phyloP scores from a whole-genome alignment of 192 early-diverging fungal species.

The Entrophospora sp. region DNA sequence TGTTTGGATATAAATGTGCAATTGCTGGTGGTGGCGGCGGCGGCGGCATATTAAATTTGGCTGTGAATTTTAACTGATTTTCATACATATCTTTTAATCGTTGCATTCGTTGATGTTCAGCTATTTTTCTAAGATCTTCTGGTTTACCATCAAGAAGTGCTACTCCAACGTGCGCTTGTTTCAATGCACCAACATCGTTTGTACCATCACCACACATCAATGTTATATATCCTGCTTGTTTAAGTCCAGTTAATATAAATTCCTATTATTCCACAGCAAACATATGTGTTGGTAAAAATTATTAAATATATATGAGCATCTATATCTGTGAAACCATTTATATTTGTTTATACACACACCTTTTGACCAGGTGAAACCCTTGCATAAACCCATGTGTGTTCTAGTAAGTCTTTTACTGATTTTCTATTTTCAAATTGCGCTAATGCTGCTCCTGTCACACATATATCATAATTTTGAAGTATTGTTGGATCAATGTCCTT shows the following conservation, averaged over 20 bases:
- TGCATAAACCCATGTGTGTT: conserved; percentile 89
- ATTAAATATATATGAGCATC: neutral
- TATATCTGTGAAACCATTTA: neutral
- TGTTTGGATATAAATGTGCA: conserved; percentile 46
- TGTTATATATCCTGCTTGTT: conserved; percentile 83
- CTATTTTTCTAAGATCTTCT: conserved; percentile 86
- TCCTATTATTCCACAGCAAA: conserved; percentile 46
- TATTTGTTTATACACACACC: conserved; percentile 25
- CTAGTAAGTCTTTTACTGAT: conserved; percentile 52
- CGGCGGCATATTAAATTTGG: conserved; percentile 69
- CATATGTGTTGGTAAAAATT: neutral
- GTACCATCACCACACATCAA: conserved; percentile 99
- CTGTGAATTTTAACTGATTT: conserved; percentile 77
- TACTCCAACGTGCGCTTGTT: conserved; percentile 97
- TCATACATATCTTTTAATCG: conserved; percentile 82
- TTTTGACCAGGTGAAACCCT: conserved; percentile 95
- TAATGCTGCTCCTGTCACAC: conserved; percentile 91
- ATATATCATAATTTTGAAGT: conserved; percentile 81
- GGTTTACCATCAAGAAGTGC: conserved; percentile 87
- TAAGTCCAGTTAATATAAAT: conserved; percentile 83
- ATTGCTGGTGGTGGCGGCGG: conserved; percentile 66
- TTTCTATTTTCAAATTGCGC: conserved; percentile 49
- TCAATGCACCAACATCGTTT: conserved; percentile 98
- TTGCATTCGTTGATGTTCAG: conserved; percentile 63
- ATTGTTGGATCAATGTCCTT: conserved; percentile 47